Conservation (phyloP, 2,329 filamentous ascomycete genomes). For the Colletotrichum tanaceti region DNA sequence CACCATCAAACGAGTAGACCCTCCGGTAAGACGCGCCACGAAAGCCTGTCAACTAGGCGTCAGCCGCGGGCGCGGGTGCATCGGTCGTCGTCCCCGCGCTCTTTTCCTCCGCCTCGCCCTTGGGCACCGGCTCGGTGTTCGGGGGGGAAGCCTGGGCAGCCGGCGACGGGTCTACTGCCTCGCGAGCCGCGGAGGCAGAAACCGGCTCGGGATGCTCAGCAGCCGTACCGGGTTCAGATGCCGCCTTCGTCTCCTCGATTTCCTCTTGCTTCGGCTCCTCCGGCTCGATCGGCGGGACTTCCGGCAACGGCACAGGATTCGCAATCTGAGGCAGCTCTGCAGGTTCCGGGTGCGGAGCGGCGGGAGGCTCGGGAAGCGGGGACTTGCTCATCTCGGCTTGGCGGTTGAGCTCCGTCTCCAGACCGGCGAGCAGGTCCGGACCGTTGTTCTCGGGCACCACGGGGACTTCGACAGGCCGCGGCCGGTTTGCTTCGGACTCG, state of each 20-base stretch:
- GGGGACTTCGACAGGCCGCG: constrained; percentile 5
- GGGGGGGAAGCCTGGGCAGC: not conserved
- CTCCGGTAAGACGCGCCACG: not conserved
- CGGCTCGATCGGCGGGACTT: constrained; percentile 22
- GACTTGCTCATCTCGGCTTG: constrained; percentile 34
- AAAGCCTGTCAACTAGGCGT: constrained; percentile 18
- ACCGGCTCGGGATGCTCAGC: not conserved
- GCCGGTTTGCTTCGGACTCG: constrained; percentile 10
- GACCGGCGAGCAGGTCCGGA: constrained; percentile 38
- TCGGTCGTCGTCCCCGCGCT: constrained; percentile 7
- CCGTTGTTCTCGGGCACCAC: constrained; percentile 31
- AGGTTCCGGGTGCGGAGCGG: constrained; percentile 29
- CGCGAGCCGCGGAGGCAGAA: not conserved
- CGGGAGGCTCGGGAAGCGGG: constrained; percentile 27
- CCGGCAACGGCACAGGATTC: constrained; percentile 27
- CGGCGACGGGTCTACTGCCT: not conserved
- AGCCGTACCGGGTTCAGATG: not conserved
- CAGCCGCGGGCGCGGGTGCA: constrained; percentile 10
- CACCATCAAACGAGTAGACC: not conserved
- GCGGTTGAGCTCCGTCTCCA: constrained; percentile 40
- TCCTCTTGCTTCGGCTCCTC: constrained; percentile 2
- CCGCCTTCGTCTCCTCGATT: not conserved
- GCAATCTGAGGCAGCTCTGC: constrained; percentile 29
- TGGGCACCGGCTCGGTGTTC: not conserved
- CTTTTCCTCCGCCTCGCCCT: constrained; percentile 16